Conservation (phyloP, 106 monocot species). For the Acorus calamus region DNA sequence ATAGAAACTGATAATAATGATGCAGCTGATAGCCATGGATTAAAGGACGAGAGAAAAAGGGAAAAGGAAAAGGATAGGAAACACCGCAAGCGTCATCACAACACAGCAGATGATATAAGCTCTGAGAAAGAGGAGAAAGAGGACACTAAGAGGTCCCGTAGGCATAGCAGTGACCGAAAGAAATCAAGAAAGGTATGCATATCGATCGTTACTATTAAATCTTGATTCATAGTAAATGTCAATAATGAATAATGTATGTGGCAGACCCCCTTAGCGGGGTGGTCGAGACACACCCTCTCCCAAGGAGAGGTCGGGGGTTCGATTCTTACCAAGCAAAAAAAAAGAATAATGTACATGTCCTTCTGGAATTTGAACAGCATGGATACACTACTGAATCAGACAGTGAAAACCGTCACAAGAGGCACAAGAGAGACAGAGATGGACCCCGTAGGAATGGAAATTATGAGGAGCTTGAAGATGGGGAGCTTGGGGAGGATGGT, state of each 20-base stretch:
- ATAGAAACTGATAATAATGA: constrained; percentile 44
- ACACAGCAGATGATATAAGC: constrained; percentile 47
- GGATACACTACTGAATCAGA: constrained; percentile 68
- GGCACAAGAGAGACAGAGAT: constrained; percentile 78
- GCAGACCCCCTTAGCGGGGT: too few species aligned
- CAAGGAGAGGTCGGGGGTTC: too few species aligned
- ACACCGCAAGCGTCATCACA: constrained; percentile 79
- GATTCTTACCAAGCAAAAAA: too few species aligned
- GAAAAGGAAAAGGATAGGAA: constrained; percentile 92
- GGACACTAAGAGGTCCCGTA: constrained; percentile 67
- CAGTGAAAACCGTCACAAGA: constrained; percentile 57
- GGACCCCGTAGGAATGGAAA: constrained; percentile 49
- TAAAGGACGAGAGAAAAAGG: constrained; percentile 55
- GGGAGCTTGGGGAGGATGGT: constrained; percentile 96
- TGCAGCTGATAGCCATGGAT: constrained; percentile 27
- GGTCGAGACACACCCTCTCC: too few species aligned
- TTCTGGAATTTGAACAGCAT: constrained; percentile 38
- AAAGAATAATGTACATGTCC: neutral
- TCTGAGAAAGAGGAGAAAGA: constrained; percentile 88
- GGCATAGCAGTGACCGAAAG: constrained; percentile 70
- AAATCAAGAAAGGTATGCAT: constrained; percentile 76
- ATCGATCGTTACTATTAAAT: neutral
- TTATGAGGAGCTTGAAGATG: constrained; percentile 98
- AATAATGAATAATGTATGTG: neutral
- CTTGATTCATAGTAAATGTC: too few species aligned